Base-by-base conservation (phyloP, 164 flowering plant genomes). In the Aristolochia californica region DNA sequence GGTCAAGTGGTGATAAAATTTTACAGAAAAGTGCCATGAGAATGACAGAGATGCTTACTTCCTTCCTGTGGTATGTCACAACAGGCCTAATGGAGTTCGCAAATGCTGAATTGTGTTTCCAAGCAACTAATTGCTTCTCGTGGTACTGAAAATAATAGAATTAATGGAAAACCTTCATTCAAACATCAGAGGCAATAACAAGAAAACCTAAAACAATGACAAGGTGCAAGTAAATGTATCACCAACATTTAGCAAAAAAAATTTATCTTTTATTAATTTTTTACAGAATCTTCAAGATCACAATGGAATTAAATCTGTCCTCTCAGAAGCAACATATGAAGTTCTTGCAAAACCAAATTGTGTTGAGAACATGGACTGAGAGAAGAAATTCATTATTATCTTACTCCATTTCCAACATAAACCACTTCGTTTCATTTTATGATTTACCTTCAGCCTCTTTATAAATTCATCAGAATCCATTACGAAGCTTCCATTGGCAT, bases 401-500 rank as follows among this genome's bases (percentile, higher is more conserved):
- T n/a, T n/a, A n/a, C n/a, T n/a, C 50, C 8, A 2, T 17, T 27
- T 54, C 34, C 7, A 30, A 34, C 7, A 34, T 34, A 34, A n/a
- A 34, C 10, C 10, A 12, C 1, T 4, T 34, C 10, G 10, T 34
- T 28, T 28, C 30, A 28, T 28, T 28, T 34, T 8, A 34, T n/a
- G 40, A 12, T 38, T 11, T 78, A 87, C 95, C 95, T 81, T 77
- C 43, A n/a, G 28, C 43, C 76, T 81, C 68, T 62, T 70, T 56
- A 79, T 55, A 50, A 71, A 53, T 53, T 64, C 72, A 49, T 71
- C 55, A 45, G 75, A 51, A 27, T 65, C 61, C 14, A 68, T 17
- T 27, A 45, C 43, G 25, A 27, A 48, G 54, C 25, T 71, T 24
- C 66, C 70, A 44, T 64, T 66, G 48, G 22, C 59, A 67, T 69